Evolutionary conservation across 2,329 filamentous ascomycete species (phyloP), one percentile per base, ranked within the genome.

Genomic region (Mariannaea sp.): DNA sequence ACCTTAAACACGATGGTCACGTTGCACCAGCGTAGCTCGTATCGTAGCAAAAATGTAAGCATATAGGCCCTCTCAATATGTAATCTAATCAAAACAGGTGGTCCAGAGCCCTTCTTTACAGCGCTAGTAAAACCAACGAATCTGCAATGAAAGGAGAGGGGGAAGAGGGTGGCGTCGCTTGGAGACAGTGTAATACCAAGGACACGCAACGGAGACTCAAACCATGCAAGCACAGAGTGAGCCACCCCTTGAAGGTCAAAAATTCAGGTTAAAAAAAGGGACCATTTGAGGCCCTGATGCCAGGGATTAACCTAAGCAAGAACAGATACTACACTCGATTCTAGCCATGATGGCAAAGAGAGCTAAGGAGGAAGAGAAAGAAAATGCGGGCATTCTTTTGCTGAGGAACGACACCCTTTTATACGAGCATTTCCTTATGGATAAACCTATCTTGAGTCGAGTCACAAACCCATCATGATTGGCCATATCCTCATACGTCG

Each of bases 291-390:
- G n/a, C 35, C 29, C 57, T 43, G 20, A 22, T 65, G 48, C 51
- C 46, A 62, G 64, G 59, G 30, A 27, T 65, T 58, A 60, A 59
- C 59, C 64, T 56, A 41, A 48, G 59, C 59, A 65, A 63, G 61
- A 67, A 66, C 64, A 65, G 59, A 60, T 66, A 63, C 65, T 67
- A 65, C 65, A 65, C 40, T 63, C 17, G 58, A 52, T 65, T 64
- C 56, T 26, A 39, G 66, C 65, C 60, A 56, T 33, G 27, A 49
- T 46, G 61, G 62, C 60, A 55, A 58, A 64, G 49, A 57, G 50
- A 61, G 56, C 48, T 65, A 20, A 35, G 44, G 59, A 53, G 53
- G 32, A 52, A 55, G 26, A 48, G 46, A 49, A 49, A 16, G 36
- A 57, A 47, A 16, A 22, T 7, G 49, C 58, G 17, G 16, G 6